These are phyloP conservation scores for Lyophyllum shimeji DNA, from an alignment of 768 basidiomycete genomes.

Conservation along the genomic window DNA sequence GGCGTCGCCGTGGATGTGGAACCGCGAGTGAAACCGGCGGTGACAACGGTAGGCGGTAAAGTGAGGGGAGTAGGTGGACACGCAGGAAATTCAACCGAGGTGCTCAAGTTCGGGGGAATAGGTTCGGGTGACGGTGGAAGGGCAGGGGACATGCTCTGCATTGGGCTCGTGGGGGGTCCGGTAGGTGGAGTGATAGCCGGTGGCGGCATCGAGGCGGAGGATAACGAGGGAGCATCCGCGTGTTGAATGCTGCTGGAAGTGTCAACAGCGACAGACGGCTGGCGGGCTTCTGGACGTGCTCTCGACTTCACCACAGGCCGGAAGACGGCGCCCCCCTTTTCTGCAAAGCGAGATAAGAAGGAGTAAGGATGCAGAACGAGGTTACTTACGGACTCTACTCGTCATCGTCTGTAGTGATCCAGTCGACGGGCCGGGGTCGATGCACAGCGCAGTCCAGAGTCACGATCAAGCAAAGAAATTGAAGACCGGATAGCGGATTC, in stretches of 20 bases:
- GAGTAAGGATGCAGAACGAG: neutral
- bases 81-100: neutral
- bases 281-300: constrained; percentile 37
- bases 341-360: constrained; percentile 34
- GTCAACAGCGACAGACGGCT: constrained; percentile 23
- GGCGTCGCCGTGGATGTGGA: constrained; percentile 14
- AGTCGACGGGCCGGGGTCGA: neutral
- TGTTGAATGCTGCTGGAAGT: neutral
- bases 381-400: constrained; percentile 63
- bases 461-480: neutral
- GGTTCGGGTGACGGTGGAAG: neutral
- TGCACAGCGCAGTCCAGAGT: neutral
- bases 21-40: constrained; percentile 3
- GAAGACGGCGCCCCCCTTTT: constrained; percentile 72
- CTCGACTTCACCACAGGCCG: constrained; percentile 64
- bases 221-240: neutral
- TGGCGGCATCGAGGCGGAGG: neutral
- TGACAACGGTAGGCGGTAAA: constrained; percentile 1
- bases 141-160: neutral
- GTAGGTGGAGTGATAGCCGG: neutral
- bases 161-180: neutral
- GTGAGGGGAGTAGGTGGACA: neutral
- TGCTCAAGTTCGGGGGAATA: neutral
- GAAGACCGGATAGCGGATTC: constrained; percentile 12
- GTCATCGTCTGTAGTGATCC: constrained; percentile 33